These are phyloP conservation scores for Cladobotryum protrusum DNA, from an alignment of 2,329 filamentous ascomycete genomes.

Conservation along the genomic window DNA sequence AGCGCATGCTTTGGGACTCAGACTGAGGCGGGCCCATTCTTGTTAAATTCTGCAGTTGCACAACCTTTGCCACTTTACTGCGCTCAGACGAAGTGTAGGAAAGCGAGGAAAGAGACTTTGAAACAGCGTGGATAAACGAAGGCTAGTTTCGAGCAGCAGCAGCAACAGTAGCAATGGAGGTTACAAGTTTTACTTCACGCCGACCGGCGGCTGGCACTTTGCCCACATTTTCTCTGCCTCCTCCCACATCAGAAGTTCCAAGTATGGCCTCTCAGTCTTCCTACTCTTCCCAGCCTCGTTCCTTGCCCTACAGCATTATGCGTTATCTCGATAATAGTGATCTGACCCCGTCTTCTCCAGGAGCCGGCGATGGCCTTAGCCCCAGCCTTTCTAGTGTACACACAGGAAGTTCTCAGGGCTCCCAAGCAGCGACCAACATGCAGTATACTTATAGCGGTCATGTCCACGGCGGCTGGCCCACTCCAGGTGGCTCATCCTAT, in stretches of 20 bases:
- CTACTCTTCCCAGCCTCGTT: slow-evolving; percentile 19
- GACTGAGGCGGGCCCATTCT: background rate
- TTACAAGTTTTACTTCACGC: slow-evolving; percentile 28
- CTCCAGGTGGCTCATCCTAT: slow-evolving; percentile 43
- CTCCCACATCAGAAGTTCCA: slow-evolving; percentile 30
- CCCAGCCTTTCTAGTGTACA: slow-evolving; percentile 56
- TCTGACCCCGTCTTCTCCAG: slow-evolving; percentile 28
- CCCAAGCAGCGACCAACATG: slow-evolving; percentile 45
- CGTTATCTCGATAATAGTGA: slow-evolving; percentile 8
- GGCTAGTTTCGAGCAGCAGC: background rate
- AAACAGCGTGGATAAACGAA: background rate
- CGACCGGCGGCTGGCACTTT: slow-evolving; percentile 28
- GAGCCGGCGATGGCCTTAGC: slow-evolving; percentile 55
- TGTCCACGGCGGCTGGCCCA: slow-evolving; percentile 54
- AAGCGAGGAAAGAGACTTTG: background rate
- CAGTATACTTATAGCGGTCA: slow-evolving; percentile 45
- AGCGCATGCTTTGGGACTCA: background rate
- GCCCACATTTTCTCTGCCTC: slow-evolving; percentile 31
- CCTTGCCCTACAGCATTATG: slow-evolving; percentile 21
- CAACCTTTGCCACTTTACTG: background rate
- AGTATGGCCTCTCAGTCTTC: slow-evolving; percentile 25
- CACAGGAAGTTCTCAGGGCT: slow-evolving; percentile 51
- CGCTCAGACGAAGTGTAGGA: background rate
- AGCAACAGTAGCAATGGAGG: slow-evolving; percentile 20
- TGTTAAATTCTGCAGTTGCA: background rate